These are phyloP conservation scores for Pseudognaphalium luteoalbum DNA, from an alignment of 129 eudicot genomes.

Conservation along the genomic window DNA sequence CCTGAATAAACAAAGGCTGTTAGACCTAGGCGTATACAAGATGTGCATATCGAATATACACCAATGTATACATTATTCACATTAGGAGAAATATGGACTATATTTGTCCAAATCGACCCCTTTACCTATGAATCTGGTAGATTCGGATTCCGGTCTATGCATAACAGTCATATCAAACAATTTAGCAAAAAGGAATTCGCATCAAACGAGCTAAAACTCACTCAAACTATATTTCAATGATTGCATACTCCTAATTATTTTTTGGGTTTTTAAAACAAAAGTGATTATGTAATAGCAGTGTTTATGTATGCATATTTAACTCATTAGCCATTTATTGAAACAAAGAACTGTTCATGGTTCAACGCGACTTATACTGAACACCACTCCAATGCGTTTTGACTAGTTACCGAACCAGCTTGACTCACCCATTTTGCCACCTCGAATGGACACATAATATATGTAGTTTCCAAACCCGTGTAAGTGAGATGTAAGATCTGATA, in stretches of 20 bases:
- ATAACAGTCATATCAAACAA: no score
- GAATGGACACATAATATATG: background rate
- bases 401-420: no score
- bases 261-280: no score
- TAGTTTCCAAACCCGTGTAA: background rate
- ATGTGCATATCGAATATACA: background rate
- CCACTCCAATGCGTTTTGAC: background rate
- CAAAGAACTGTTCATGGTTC: background rate
- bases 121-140: background rate
- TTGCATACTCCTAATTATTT: background rate
- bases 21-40: background rate
- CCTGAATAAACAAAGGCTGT: conserved; percentile 48
- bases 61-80: background rate
- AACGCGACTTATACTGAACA: background rate
- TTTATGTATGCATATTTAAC: background rate
- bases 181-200: background rate
- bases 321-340: background rate
- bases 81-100: background rate
- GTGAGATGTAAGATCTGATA: background rate
- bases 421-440: background rate
- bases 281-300: background rate
- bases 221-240: background rate
- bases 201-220: background rate
- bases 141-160: background rate
- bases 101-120: background rate